Base-by-base conservation (phyloP, 1,284 basidiomycete species). In the Marasmius tenuissimus region DNA sequence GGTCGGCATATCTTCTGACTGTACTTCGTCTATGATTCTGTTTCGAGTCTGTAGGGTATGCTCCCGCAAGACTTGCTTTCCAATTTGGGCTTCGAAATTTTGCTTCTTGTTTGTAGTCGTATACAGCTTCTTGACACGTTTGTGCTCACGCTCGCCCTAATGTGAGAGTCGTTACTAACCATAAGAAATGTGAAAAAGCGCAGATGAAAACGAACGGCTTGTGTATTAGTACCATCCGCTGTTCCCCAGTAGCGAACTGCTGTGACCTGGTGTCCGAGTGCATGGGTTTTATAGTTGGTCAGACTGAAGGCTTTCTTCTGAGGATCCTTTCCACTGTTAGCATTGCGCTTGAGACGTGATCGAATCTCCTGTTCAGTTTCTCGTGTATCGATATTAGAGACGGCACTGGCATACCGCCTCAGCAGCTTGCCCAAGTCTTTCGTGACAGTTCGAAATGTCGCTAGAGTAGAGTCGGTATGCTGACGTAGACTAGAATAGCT, bases 121-220 rank as follows among this genome's bases (percentile, higher is more conserved):
- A 57, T 75, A 78, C 11, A 72, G 70, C 0, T 61, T 48, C 45
- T 81, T 81, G 8, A 74, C 66, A 0, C 62, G 59, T 0, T 68
- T 64, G 54, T 78, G 76, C 53, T 75, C 71, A 0, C 69, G 63
- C 58, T 78, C 75, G 3, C 72, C 70, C 76, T 76, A 45, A 22
- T 3, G 51, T 18, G 47, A 35, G 14, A 10, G 57, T 4, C 59
- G 48, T 10, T 37, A 39, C n/a, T n/a, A 34, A 39, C 6, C 16
- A 2, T 1, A 56, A 6, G n/a, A 61, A 40, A 1, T 37, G 16
- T 33, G 48, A 40, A 33, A 61, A 59, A 14, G 37, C 7, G 5
- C 14, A 48, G 20, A 72, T 70, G 67, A 57, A 48, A 14, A 62
- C 60, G 7, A 51, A 64, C 63, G 9, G 53, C 48, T 33, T 60